These are phyloP conservation scores for Rhododendron ovatum DNA, from an alignment of 148 eudicot species.

Conservation along the genomic window DNA sequence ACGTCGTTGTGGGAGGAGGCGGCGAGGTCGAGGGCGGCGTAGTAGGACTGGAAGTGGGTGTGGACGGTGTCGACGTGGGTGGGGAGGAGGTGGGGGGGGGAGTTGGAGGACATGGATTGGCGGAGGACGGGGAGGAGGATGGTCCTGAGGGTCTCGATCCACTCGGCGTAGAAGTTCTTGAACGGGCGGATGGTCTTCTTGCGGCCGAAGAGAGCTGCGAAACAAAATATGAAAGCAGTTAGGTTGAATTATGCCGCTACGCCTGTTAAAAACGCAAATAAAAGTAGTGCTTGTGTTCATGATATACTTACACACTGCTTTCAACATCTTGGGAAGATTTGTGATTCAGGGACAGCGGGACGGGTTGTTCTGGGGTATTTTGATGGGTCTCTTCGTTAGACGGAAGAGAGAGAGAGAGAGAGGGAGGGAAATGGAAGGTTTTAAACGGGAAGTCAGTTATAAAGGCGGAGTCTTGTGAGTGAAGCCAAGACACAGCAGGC, in stretches of 20 bases:
- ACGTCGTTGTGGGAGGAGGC: slow-evolving; percentile 35
- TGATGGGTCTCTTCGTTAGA: neutral
- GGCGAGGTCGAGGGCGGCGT: slow-evolving; percentile 65
- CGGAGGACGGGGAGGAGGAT: slow-evolving; percentile 66
- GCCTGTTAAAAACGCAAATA: neutral
- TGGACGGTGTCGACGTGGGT: slow-evolving; percentile 49
- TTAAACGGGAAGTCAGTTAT: neutral
- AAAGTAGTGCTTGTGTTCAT: neutral
- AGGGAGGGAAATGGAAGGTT: slow-evolving; percentile 11
- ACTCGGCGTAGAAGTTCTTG: slow-evolving; percentile 57
- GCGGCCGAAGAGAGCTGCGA: slow-evolving; percentile 33
- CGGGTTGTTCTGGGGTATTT: slow-evolving; percentile 7
- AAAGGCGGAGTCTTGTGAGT: neutral
- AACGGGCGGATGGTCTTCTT: slow-evolving; percentile 45
- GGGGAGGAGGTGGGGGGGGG: slow-evolving; percentile 48
- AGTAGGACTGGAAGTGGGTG: slow-evolving; percentile 63
- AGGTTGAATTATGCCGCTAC: neutral
- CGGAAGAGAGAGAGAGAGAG: neutral
- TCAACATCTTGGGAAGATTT: slow-evolving; percentile 24
- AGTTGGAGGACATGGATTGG: slow-evolving; percentile 32
- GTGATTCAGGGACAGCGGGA: neutral
- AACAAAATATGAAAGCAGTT: neutral
- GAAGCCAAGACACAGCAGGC: neutral
- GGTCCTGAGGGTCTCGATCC: slow-evolving; percentile 51
- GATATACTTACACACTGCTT: slow-evolving; percentile 14